Conservation (phyloP, 1,284 basidiomycete genomes). For the Puccinia novopanici region DNA sequence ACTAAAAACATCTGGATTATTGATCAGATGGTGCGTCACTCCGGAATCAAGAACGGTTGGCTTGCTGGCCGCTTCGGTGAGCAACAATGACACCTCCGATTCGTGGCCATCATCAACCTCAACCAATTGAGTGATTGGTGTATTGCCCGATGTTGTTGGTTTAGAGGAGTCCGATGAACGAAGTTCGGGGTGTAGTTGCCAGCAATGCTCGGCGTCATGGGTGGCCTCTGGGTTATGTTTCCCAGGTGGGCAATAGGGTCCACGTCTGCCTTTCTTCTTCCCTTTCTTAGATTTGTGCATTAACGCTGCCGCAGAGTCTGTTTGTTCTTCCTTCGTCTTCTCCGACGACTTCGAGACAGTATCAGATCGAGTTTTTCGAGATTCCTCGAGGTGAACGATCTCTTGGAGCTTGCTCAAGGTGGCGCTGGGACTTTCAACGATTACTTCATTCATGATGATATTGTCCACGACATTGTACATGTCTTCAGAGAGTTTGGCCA, state of each 20-base stretch:
- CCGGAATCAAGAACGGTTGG: not conserved
- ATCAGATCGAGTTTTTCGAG: not conserved
- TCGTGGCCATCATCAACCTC: not conserved
- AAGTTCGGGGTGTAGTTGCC: not conserved
- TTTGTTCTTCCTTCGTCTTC: too few species aligned
- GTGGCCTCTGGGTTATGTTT: not conserved
- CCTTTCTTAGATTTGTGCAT: not conserved
- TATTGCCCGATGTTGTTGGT: too few species aligned
- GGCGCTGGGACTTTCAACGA: too few species aligned
- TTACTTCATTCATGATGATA: not conserved
- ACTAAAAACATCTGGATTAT: not conserved
- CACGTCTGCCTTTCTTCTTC: not conserved
- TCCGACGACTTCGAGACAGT: not conserved
- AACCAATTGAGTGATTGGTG: not conserved
- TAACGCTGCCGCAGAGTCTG: not conserved
- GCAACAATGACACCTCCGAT: not conserved
- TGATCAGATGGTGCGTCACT: conserved; percentile 15
- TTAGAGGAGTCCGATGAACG: not conserved
- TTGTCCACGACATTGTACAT: not conserved
- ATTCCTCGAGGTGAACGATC: too few species aligned
- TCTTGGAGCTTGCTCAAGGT: too few species aligned
- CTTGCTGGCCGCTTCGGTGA: not conserved
- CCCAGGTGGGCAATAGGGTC: not conserved
- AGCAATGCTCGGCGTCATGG: not conserved
- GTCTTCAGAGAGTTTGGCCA: not conserved